Evolutionary conservation across 495 filamentous ascomycete species (phyloP).

Genomic region (Stereocaulon alpinum): DNA sequence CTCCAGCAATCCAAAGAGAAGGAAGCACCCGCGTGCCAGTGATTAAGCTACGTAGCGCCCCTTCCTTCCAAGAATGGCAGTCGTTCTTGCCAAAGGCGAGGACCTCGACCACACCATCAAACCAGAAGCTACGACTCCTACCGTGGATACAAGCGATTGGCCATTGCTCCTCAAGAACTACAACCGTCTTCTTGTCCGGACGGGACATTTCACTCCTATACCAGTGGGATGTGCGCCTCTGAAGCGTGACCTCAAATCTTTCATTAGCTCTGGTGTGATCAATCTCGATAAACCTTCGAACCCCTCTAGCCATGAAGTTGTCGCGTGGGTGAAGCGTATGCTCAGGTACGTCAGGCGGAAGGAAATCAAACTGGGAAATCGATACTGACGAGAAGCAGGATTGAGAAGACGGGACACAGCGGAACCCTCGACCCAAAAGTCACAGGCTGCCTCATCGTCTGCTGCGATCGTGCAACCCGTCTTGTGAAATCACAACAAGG

Average conservation of each 20-base stretch:
- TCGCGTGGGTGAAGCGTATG: constrained; percentile 97
- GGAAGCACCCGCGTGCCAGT: constrained; percentile 2
- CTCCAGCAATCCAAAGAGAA: constrained; percentile 3
- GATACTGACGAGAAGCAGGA: constrained; percentile 64
- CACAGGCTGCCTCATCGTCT: constrained; percentile 90
- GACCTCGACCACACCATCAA: constrained; percentile 76
- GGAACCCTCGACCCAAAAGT: constrained; percentile 94
- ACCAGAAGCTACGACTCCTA: constrained; percentile 62
- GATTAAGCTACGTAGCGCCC: neutral
- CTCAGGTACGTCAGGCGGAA: constrained; percentile 65
- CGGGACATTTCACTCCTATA: constrained; percentile 89
- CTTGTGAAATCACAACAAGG: constrained; percentile 97
- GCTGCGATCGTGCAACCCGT: constrained; percentile 89
- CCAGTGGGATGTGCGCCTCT: constrained; percentile 75
- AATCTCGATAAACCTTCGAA: constrained; percentile 98
- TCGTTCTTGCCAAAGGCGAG: constrained; percentile 50
- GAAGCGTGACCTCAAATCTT: constrained; percentile 88
- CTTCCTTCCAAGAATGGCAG: constrained; percentile 39
- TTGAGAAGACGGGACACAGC: constrained; percentile 95
- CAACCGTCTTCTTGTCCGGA: constrained; percentile 73
- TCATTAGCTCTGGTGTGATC: constrained; percentile 92
- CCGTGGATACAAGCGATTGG: constrained; percentile 69
- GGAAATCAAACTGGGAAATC: constrained; percentile 61
- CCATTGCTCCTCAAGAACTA: constrained; percentile 90
- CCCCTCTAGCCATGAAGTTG: constrained; percentile 94